Conservation (phyloP, 495 filamentous ascomycete genomes). For the Xylaria telfairii region DNA sequence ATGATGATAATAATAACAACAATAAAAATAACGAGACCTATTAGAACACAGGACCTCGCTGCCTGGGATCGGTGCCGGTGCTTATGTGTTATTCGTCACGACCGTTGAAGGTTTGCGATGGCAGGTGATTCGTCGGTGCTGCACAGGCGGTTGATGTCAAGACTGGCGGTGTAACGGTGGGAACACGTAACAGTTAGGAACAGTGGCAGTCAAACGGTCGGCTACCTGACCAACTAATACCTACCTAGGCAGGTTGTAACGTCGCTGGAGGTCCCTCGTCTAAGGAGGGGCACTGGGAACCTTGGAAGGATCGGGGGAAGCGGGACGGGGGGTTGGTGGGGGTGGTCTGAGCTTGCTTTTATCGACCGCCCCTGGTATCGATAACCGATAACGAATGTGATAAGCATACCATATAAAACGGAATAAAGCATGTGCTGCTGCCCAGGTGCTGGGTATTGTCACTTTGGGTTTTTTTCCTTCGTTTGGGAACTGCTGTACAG, state of each 20-base stretch:
- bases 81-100: not conserved
- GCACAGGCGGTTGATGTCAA: not conserved
- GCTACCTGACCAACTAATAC: too few species aligned
- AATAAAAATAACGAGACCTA: too few species aligned
- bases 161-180: conserved; percentile 11
- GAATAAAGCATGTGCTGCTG: too few species aligned
- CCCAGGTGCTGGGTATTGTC: too few species aligned
- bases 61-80: not conserved
- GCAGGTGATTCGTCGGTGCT: not conserved
- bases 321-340: too few species aligned
- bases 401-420: too few species aligned
- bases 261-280: not conserved
- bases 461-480: not conserved
- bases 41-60: not conserved
- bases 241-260: not conserved
- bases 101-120: not conserved
- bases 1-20: not conserved
- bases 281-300: not conserved
- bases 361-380: too few species aligned
- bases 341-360: too few species aligned
- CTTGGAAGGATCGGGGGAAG: too few species aligned
- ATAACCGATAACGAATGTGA: too few species aligned
- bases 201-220: too few species aligned
- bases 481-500: not conserved
- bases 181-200: not conserved